Conservation (phyloP, 176 grass and related monocot genomes). For the Hordeum vulgare region DNA sequence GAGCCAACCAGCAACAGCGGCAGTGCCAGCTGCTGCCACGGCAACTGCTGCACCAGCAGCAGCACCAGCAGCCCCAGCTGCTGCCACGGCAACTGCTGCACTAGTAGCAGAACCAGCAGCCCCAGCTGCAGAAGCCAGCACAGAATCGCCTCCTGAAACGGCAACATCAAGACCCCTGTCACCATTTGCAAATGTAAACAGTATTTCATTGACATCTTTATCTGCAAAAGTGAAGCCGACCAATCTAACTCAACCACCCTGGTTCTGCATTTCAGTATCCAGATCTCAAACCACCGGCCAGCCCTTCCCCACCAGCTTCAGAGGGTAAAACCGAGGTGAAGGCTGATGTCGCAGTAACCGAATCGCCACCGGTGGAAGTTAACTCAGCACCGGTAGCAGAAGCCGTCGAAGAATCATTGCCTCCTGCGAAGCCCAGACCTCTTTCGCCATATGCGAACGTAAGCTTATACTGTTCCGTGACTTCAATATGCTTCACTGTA, state of each 20-base stretch:
- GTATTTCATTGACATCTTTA: not conserved
- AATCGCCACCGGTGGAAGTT: not conserved
- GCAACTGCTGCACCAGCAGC: not conserved
- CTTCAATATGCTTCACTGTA: not conserved
- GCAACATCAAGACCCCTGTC: conserved; percentile 40
- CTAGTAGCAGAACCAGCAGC: conserved; percentile 9
- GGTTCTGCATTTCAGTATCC: conserved; percentile 52
- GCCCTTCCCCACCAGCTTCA: conserved; percentile 22
- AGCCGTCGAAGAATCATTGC: not conserved
- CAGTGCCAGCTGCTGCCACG: not conserved
- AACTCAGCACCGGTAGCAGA: conserved; percentile 33
- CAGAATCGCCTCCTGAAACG: conserved; percentile 20
- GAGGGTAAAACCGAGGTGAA: conserved; percentile 31
- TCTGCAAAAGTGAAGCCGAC: not conserved
- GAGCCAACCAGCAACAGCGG: conserved; percentile 43
- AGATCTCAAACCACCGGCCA: conserved; percentile 80
- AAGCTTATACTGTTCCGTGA: not conserved
- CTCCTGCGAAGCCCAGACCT: conserved; percentile 33
- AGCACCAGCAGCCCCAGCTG: conserved; percentile 15
- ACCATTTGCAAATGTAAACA: conserved; percentile 74
- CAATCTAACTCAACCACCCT: conserved; percentile 19
- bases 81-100: conserved; percentile 18
- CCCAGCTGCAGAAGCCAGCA: conserved; percentile 26
- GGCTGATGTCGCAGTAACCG: conserved; percentile 11
- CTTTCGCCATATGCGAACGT: conserved; percentile 89